A percentile compares a stretch with the other conserved stretches of the same genome.
phyloP scores from a whole-genome alignment of 257 asterid genomes.

The Gentiana dahurica region DNA sequence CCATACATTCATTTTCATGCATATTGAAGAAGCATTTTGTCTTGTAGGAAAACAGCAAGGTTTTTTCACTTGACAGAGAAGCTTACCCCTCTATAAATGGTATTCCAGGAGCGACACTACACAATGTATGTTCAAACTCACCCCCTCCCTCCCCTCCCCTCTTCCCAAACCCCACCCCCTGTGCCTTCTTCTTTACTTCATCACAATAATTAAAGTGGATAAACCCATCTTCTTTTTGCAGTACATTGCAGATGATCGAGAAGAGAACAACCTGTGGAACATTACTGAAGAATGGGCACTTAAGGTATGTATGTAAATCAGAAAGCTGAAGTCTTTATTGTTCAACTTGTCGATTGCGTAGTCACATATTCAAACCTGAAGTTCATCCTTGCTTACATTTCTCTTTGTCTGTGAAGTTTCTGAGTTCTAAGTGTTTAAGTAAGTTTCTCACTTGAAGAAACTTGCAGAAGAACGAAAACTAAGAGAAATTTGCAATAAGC shows the following conservation, averaged over 20 bases:
- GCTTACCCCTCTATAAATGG: constrained; percentile 86
- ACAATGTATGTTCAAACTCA: constrained; percentile 47
- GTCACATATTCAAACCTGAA: not conserved
- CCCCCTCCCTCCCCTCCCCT: not conserved
- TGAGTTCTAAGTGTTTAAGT: no score
- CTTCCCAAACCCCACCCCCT: not conserved
- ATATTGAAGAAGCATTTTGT: constrained; percentile 3
- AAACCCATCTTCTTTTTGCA: constrained; percentile 18
- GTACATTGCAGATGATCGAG: constrained; percentile 74
- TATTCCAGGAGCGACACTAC: constrained; percentile 81
- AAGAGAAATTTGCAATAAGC: no score
- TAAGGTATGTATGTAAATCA: not conserved
- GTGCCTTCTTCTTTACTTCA: not conserved
- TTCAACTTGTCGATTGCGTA: constrained; percentile 20
- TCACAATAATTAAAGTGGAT: no score
- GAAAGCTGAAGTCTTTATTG: no score
- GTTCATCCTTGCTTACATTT: no score
- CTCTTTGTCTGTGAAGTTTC: no score
- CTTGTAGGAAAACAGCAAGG: constrained; percentile 72
- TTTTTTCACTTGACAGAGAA: constrained; percentile 83
- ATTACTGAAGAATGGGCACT: constrained; percentile 73
- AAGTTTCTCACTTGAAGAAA: no score
- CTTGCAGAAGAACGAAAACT: no score
- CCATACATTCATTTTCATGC: constrained; percentile 3
- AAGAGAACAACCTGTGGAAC: constrained; percentile 83